Base-by-base conservation (phyloP, 352 stramenopile species). In the Phytophthora citricola region DNA sequence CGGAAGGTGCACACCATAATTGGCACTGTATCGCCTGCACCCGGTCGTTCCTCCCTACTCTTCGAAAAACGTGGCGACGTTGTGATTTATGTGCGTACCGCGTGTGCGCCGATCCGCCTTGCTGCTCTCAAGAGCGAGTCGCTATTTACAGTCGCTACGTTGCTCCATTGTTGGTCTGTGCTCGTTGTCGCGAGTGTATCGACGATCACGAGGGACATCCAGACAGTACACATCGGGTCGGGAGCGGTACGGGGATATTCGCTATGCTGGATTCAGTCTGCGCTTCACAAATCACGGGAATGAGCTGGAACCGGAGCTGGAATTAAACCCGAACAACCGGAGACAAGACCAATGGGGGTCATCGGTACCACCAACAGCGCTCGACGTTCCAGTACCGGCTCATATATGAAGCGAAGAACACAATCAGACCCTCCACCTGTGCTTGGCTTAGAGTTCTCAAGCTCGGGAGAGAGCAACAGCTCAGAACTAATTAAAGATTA, bases 71-170 rank as follows among this genome's bases (percentile, higher is more conserved):
- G 2, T 74, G 69, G 64, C 61, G 36, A 24, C 69, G 69, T 22
- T 78, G 69, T 50, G 69, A 78, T 29, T 61, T 77, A 51, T 77
- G 69, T 53, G 69, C 69, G 4, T 78, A 78, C 51, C 54, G 65
- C 41, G 69, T 78, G 36, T 78, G 69, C 31, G 51, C 58, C 34
- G 59, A 71, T 29, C 50, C 59, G n/a, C 48, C 34, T 11, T 74
- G 69, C 24, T 78, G 69, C 40, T 63, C 69, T 20, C 69, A 68
- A 10, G 69, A 74, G 22, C 69, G 41, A 36, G 69, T 78, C 4
- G 56, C 69, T 31, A 74, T 78, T 40, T 78, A 78, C 59, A 78
- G 73, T 24, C 69, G 69, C 40, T 78, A 78, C 53, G 53, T 78
- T 14, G 70, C 70, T 3, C 70, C 65, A n/a, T 32, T 78, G 39